A percentile compares a stretch with the other conserved stretches of the same genome.
phyloP scores from a whole-genome alignment of 495 filamentous ascomycete genomes.

The Lophiotrema nucula region DNA sequence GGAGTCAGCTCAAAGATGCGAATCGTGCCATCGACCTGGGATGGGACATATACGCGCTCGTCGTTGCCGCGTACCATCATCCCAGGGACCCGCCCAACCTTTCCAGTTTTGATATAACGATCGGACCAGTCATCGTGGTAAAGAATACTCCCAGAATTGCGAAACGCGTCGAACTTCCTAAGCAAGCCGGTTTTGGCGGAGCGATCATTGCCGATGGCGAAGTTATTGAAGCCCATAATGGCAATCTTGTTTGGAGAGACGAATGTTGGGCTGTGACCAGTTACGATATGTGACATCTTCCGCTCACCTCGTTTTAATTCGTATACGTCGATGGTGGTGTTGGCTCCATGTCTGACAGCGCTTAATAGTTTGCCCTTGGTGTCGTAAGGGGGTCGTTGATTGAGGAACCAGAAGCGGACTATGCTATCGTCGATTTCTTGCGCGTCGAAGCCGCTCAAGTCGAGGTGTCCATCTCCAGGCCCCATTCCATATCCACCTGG shows the following conservation, averaged over 20 bases:
- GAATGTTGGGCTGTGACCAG: not conserved
- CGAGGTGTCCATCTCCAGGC: conserved; percentile 7
- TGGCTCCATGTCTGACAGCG: not conserved
- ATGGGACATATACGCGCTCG: conserved; percentile 5
- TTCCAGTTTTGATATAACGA: conserved; percentile 1
- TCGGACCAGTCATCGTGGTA: conserved; percentile 9
- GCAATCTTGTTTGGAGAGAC: conserved; percentile 6
- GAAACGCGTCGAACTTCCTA: not conserved
- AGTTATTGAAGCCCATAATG: conserved; percentile 4
- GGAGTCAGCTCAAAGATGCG: conserved; percentile 6
- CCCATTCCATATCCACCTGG: not conserved
- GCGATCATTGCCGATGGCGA: conserved; percentile 7
- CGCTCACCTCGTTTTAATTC: not conserved
- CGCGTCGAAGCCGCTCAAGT: conserved; percentile 5
- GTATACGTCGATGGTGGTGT: conserved; percentile 12
- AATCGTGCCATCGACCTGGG: conserved; percentile 7
- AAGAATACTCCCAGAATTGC: not conserved
- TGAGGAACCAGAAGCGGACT: conserved; percentile 10
- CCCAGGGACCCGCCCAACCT: not conserved
- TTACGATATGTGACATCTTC: not conserved
- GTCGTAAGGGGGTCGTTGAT: conserved; percentile 9
- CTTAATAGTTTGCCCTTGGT: not conserved
- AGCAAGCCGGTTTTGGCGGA: not conserved
- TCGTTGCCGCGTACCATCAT: not conserved
- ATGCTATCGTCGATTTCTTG: not conserved